A percentile compares a stretch with the other conserved stretches of the same genome.
Evolutionary conservation across 352 stramenopile species (phyloP).

Genomic region (Aphanomyces euteiches): DNA sequence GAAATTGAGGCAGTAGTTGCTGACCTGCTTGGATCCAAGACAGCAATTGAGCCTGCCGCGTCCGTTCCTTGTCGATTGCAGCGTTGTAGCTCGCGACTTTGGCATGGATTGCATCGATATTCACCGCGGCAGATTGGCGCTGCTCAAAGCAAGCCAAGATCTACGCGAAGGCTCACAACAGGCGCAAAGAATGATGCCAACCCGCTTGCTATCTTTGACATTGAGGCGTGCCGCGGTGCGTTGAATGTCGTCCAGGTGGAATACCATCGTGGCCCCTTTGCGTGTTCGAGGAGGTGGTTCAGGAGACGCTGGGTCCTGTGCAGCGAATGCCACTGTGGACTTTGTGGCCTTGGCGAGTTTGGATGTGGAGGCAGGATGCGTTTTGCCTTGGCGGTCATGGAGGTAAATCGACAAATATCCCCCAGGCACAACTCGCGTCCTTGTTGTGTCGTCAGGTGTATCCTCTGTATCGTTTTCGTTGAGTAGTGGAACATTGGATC

Average conservation of each 20-base stretch:
- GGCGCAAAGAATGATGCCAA: not conserved
- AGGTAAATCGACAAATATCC: too few relatives aligned
- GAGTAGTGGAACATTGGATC: too few relatives aligned
- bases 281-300: too few relatives aligned
- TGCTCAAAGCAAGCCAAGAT: not conserved
- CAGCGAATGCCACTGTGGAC: too few relatives aligned
- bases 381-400: too few relatives aligned
- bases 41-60: not conserved
- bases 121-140: not conserved
- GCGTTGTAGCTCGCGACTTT: not conserved
- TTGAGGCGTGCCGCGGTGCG: not conserved
- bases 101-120: slow-evolving; percentile 8
- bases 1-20: not conserved
- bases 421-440: too few relatives aligned
- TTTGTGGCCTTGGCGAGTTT: too few relatives aligned
- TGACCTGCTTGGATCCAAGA: not conserved
- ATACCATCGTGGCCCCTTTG: too few relatives aligned
- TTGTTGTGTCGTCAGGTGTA: too few relatives aligned
- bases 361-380: too few relatives aligned
- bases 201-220: slow-evolving; percentile 1
- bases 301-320: too few relatives aligned
- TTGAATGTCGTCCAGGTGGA: not conserved
- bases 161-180: not conserved
- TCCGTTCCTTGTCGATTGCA: not conserved
- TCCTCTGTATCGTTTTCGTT: too few relatives aligned